A percentile compares a stretch with the other conserved stretches of the same genome.
Conservation (phyloP, 176 grass and related monocot species). For the Miscanthus lutarioriparius region DNA sequence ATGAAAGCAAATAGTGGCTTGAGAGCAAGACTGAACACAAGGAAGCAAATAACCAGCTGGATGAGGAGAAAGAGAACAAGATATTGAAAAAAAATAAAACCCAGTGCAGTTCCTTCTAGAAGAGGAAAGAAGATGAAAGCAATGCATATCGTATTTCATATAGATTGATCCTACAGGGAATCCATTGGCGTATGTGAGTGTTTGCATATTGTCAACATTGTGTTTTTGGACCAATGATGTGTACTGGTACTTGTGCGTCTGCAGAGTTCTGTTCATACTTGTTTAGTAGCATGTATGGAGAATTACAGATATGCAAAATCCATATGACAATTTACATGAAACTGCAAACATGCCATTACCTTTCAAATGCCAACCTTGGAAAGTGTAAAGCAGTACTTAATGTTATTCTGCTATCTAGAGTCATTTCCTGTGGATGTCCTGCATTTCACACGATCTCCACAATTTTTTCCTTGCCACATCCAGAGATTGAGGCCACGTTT, state of each 20-base stretch:
- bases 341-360: not conserved
- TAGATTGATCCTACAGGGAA: not conserved
- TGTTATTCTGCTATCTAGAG: too few relatives aligned
- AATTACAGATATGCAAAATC: not conserved
- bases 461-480: constrained; percentile 14
- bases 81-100: constrained; percentile 1
- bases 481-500: constrained; percentile 39
- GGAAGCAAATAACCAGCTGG: constrained; percentile 21
- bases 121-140: not conserved
- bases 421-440: too few relatives aligned
- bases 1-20: not conserved
- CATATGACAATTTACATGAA: not conserved
- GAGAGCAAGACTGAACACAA: constrained; percentile 5
- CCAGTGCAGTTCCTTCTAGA: not conserved
- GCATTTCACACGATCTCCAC: not conserved
- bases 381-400: not conserved
- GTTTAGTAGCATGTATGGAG: not conserved
- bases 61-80: constrained; percentile 33
- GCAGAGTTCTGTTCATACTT: not conserved
- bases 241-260: not conserved
- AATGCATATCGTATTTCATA: not conserved
- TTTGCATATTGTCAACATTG: not conserved
- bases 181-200: not conserved
- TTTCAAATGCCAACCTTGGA: not conserved
- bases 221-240: not conserved